Evolutionary conservation across 768 basidiomycete genomes (phyloP).

Genomic region (Leccinellum rugosiceps): DNA sequence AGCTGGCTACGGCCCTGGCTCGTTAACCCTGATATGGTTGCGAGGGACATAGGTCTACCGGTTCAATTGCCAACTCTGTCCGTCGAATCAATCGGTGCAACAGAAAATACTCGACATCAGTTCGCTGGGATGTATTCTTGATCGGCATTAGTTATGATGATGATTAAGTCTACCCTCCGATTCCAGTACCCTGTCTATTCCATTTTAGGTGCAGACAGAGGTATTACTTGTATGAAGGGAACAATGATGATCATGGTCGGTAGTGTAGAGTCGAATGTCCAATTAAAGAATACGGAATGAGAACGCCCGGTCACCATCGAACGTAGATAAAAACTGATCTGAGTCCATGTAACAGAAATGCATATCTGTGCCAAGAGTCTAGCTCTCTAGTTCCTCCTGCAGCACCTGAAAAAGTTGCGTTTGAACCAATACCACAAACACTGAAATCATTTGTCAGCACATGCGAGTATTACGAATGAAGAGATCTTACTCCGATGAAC

Average conservation of each 20-base stretch:
- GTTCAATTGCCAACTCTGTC: slow-evolving; percentile 18
- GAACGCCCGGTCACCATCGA: slow-evolving; percentile 25
- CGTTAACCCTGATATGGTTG: slow-evolving; percentile 17
- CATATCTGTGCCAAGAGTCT: slow-evolving; percentile 10
- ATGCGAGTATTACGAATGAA: background rate
- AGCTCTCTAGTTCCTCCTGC: slow-evolving; percentile 59
- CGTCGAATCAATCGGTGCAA: slow-evolving; percentile 13
- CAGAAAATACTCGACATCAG: slow-evolving; percentile 31
- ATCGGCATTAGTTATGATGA: background rate
- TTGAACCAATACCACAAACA: slow-evolving; percentile 82
- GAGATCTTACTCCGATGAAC: slow-evolving; percentile 65
- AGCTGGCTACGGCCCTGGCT: slow-evolving; percentile 25
- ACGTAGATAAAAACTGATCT: slow-evolving; percentile 30
- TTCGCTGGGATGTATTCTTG: slow-evolving; percentile 61
- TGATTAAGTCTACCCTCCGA: slow-evolving; percentile 13
- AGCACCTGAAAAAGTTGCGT: slow-evolving; percentile 79
- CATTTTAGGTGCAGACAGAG: slow-evolving; percentile 19
- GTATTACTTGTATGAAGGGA: slow-evolving; percentile 16
- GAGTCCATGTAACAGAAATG: slow-evolving; percentile 23
- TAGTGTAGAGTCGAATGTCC: slow-evolving; percentile 28
- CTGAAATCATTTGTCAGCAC: slow-evolving; percentile 35
- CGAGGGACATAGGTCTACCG: slow-evolving; percentile 9
- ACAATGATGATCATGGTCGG: slow-evolving; percentile 14
- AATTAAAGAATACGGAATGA: slow-evolving; percentile 7
- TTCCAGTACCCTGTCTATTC: slow-evolving; percentile 27